Evolutionary conservation across 805 yeast species (phyloP).

Genomic region (Tetrapisispora phaffii): DNA sequence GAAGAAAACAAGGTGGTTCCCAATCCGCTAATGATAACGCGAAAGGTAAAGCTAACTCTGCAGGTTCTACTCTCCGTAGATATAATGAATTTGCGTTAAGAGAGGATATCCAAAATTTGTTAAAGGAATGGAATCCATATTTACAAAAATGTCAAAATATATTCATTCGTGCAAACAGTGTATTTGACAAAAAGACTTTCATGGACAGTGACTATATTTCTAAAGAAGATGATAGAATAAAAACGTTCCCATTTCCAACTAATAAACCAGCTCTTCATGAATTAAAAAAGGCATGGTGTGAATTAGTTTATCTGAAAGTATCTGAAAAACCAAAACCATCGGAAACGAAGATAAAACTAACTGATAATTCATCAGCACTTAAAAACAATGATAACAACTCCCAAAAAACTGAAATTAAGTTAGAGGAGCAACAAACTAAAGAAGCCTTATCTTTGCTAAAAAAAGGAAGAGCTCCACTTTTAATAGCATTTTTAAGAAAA

Average conservation of each 20-base stretch:
- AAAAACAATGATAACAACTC: conserved; percentile 6
- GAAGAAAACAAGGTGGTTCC: conserved; percentile 96
- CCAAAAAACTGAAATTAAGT: conserved; percentile 31
- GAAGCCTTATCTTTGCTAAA: conserved; percentile 54
- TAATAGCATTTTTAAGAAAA: conserved; percentile 51
- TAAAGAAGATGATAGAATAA: conserved; percentile 51
- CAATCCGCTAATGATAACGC: conserved; percentile 89
- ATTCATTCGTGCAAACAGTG: conserved; percentile 73
- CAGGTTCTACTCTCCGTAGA: conserved; percentile 84
- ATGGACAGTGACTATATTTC: conserved; percentile 49
- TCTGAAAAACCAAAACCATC: conserved; percentile 46
- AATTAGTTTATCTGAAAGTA: conserved; percentile 50
- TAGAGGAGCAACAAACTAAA: conserved; percentile 27
- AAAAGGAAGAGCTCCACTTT: conserved; percentile 67
- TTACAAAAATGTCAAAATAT: conserved; percentile 57
- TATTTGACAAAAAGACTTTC: conserved; percentile 51
- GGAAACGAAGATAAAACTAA: conserved; percentile 18
- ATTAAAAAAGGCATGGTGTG: conserved; percentile 75
- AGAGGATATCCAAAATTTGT: conserved; percentile 63
- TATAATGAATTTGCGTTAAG: conserved; percentile 79
- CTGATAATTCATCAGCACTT: conserved; percentile 1
- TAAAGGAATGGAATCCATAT: conserved; percentile 54
- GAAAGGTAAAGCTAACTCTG: conserved; percentile 91
- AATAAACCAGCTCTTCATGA: conserved; percentile 76
- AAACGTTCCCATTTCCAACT: conserved; percentile 79